Conservation (phyloP, 108 stramenopile genomes). For the Nannochloropsis gaditana region DNA sequence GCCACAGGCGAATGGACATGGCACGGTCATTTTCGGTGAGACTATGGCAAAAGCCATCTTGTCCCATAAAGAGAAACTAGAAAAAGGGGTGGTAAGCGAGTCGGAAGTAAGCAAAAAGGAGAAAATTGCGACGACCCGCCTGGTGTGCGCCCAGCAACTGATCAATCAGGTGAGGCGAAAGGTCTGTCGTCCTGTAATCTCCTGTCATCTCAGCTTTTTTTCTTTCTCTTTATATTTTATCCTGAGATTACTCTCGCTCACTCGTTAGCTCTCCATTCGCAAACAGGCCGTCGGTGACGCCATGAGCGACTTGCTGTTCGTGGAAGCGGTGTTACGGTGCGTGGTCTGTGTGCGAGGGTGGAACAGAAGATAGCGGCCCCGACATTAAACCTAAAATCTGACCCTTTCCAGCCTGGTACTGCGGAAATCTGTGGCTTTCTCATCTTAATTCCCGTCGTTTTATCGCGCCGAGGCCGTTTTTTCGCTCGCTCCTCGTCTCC, state of each 20-base stretch:
- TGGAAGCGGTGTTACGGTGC: conserved; percentile 69
- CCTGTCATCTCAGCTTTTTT: not conserved
- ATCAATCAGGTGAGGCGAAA: conserved; percentile 24
- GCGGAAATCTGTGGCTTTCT: too few relatives aligned
- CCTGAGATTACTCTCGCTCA: not conserved
- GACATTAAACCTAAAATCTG: too few relatives aligned
- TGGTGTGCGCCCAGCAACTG: not conserved
- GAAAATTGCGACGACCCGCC: not conserved
- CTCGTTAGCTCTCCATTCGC: not conserved
- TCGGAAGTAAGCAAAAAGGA: not conserved
- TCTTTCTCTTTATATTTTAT: not conserved
- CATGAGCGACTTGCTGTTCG: conserved; percentile 82
- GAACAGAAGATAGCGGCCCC: too few relatives aligned
- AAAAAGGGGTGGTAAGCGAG: not conserved
- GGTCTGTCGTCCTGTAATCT: not conserved
- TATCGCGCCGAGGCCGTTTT: not conserved
- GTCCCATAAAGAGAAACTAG: not conserved
- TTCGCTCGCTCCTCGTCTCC: not conserved
- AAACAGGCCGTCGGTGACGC: conserved; percentile 96
- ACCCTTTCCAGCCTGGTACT: not conserved
- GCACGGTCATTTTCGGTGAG: conserved; percentile 84
- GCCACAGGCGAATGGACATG: conserved; percentile 83
- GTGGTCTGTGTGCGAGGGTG: not conserved
- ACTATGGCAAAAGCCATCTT: conserved; percentile 44
- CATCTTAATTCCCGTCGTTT: too few relatives aligned